A percentile compares a stretch with the other conserved stretches of the same genome.
phyloP scores from a whole-genome alignment of 352 stramenopile species.

The Phytophthora sansomeana region DNA sequence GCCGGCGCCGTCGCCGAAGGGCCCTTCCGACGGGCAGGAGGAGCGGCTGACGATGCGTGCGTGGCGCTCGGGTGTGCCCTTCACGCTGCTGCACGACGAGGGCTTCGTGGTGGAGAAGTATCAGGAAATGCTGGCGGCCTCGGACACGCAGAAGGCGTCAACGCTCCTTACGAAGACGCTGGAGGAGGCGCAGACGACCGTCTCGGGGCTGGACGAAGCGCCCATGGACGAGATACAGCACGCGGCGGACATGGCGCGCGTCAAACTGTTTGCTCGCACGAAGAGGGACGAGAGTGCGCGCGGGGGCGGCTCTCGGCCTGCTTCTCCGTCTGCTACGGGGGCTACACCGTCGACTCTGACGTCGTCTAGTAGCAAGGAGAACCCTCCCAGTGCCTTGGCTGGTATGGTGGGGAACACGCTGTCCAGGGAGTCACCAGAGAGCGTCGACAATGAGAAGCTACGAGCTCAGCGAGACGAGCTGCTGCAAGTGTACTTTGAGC shows the following conservation, averaged over 20 bases:
- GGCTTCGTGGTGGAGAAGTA: conserved; percentile 74
- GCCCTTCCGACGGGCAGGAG: conserved; percentile 12
- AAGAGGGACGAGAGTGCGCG: conserved; percentile 1
- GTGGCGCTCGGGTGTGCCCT: conserved; percentile 65
- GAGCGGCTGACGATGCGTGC: conserved; percentile 31
- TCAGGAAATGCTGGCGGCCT: conserved; percentile 47
- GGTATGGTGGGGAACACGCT: conserved; percentile 51
- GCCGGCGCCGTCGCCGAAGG: not conserved
- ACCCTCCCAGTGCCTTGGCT: conserved; percentile 42
- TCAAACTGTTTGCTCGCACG: conserved; percentile 57
- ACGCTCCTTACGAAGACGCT: not conserved
- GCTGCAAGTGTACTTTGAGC: conserved; percentile 49
- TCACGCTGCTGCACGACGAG: conserved; percentile 79
- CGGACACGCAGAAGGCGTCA: not conserved
- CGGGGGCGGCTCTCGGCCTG: conserved; percentile 4
- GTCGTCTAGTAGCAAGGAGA: conserved; percentile 29
- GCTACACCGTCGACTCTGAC: not conserved
- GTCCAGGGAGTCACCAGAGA: conserved; percentile 48
- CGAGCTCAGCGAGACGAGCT: conserved; percentile 47
- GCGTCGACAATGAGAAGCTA: conserved; percentile 43
- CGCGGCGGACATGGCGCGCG: conserved; percentile 56
- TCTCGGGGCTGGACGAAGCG: conserved; percentile 60
- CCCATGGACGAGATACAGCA: conserved; percentile 69
- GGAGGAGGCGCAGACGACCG: conserved; percentile 42
- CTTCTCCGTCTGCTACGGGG: conserved; percentile 15